Evolutionary conservation across 768 basidiomycete genomes (phyloP).

Genomic region (Mrakia blollopis): DNA sequence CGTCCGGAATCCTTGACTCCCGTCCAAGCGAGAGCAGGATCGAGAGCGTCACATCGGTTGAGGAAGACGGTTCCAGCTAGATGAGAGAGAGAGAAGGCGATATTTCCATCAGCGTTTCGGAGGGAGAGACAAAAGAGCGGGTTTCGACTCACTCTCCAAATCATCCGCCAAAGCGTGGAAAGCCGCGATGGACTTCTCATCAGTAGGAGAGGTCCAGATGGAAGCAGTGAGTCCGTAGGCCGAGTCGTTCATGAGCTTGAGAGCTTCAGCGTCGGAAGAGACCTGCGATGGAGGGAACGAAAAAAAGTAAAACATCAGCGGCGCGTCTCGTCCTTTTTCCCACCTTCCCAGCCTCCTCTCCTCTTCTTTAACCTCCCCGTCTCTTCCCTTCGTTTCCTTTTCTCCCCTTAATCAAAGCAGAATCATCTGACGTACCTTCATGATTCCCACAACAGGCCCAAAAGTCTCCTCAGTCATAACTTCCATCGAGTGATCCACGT

Average conservation of each 20-base stretch:
- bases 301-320: not conserved
- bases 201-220: slow-evolving; percentile 75
- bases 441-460: slow-evolving; percentile 88
- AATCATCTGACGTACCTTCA: slow-evolving; percentile 67
- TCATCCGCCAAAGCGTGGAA: slow-evolving; percentile 66
- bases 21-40: slow-evolving; percentile 90
- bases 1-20: slow-evolving; percentile 91
- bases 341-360: not conserved
- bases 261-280: slow-evolving; percentile 76
- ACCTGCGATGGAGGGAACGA: slow-evolving; percentile 50
- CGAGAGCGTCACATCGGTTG: slow-evolving; percentile 87
- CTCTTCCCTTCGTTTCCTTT: not conserved
- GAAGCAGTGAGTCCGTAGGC: slow-evolving; percentile 91
- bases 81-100: not conserved
- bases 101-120: not conserved
- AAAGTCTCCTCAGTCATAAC: slow-evolving; percentile 85
- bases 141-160: slow-evolving; percentile 51
- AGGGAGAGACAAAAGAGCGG: not conserved
- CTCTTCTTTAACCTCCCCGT: not conserved
- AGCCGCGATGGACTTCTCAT: slow-evolving; percentile 58
- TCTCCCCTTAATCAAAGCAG: not conserved
- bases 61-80: slow-evolving; percentile 80
- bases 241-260: slow-evolving; percentile 92
- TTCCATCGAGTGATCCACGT: slow-evolving; percentile 91
- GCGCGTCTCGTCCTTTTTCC: not conserved